phyloP scores from a whole-genome alignment of 208 protist genomes.

The Trypanosoma grayi region DNA sequence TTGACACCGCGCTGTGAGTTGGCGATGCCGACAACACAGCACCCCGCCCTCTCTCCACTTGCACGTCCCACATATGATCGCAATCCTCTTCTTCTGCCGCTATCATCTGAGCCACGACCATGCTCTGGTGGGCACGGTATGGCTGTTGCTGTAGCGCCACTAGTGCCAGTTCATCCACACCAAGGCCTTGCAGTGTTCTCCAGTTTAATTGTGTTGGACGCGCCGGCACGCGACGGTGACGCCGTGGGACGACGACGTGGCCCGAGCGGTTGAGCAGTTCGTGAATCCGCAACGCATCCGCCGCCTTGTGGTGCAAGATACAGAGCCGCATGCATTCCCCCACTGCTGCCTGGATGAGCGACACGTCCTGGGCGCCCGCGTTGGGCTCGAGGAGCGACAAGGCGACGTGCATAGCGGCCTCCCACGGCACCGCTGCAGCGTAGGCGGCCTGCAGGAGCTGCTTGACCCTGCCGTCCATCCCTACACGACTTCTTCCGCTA shows the following conservation, averaged over 20 bases:
- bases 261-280: constrained; percentile 30
- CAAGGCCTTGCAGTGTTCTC: neutral
- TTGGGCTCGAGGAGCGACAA: constrained; percentile 19
- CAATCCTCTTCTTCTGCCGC: constrained; percentile 27
- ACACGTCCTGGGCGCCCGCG: neutral
- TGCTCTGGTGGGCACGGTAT: constrained; percentile 26
- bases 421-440: constrained; percentile 23
- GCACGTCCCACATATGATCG: neutral
- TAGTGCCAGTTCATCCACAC: constrained; percentile 33
- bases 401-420: constrained; percentile 28
- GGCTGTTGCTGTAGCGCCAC: constrained; percentile 36
- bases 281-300: constrained; percentile 62
- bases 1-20: neutral
- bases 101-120: constrained; percentile 28
- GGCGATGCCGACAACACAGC: neutral
- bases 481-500: neutral
- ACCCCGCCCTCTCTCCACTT: neutral
- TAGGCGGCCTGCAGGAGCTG: constrained; percentile 4
- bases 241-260: neutral
- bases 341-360: constrained; percentile 8
- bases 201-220: neutral
- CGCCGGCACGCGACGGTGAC: neutral
- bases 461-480: constrained; percentile 24
- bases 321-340: constrained; percentile 50
- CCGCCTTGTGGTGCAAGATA: constrained; percentile 33